These are phyloP conservation scores for Adansonia rubrostipa DNA, from an alignment of 441 rosid species.

Conservation along the genomic window DNA sequence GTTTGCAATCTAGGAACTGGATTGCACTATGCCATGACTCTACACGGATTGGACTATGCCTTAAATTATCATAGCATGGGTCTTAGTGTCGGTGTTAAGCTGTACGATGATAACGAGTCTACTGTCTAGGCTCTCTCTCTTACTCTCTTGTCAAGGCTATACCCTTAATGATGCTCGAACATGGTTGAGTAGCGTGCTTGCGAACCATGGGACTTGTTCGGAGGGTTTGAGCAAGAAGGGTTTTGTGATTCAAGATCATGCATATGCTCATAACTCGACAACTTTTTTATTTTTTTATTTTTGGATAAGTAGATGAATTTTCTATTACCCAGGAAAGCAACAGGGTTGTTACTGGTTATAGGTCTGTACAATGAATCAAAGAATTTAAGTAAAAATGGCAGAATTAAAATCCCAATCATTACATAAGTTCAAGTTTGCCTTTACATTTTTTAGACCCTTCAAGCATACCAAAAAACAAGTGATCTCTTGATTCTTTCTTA, in stretches of 20 bases:
- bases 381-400: too few species aligned
- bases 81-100: constrained; percentile 53
- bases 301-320: too few species aligned
- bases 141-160: constrained; percentile 36
- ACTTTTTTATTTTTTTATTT: neutral
- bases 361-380: too few species aligned
- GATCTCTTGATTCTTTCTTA: too few species aligned
- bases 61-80: constrained; percentile 27
- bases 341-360: too few species aligned
- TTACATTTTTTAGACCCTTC: too few species aligned
- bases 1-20: constrained; percentile 40
- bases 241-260: constrained; percentile 22
- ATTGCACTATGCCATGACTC: constrained; percentile 28
- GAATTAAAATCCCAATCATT: too few species aligned
- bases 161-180: constrained; percentile 53
- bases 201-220: constrained; percentile 66
- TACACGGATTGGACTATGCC: constrained; percentile 14
- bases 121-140: constrained; percentile 36
- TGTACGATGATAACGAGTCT: constrained; percentile 55
- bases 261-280: constrained; percentile 44
- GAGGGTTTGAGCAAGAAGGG: constrained; percentile 53
- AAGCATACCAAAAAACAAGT: too few species aligned
- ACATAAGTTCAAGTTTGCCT: too few species aligned
- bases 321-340: too few species aligned
- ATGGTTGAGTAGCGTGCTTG: constrained; percentile 67